A percentile compares a stretch with the other conserved stretches of the same genome.
phyloP scores from a whole-genome alignment of 371 early-diverging fungal species.

The Lichtheimia hyalospora region DNA sequence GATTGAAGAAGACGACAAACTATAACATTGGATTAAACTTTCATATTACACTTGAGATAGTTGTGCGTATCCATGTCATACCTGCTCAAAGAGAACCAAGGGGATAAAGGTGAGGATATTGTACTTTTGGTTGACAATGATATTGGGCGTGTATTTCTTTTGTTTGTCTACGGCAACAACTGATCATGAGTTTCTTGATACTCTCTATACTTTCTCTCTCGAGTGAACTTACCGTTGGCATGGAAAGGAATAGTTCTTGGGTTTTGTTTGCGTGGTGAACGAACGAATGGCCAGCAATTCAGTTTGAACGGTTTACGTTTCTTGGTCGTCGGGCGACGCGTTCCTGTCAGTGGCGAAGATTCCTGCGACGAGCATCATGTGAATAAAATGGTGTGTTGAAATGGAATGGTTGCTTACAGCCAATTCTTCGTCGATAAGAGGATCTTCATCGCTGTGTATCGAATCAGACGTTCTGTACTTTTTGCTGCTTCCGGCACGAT shows the following conservation, averaged over 20 bases:
- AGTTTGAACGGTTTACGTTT: conserved; percentile 6
- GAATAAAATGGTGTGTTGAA: background rate
- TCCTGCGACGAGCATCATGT: conserved; percentile 3
- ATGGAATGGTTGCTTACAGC: conserved; percentile 19
- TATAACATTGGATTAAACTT: conserved; percentile 16
- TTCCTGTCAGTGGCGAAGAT: conserved; percentile 10
- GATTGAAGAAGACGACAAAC: conserved; percentile 97
- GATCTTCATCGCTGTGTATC: conserved; percentile 48
- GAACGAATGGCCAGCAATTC: conserved; percentile 15
- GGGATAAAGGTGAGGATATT: conserved; percentile 89
- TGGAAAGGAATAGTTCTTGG: conserved; percentile 34
- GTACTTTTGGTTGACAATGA: conserved; percentile 97
- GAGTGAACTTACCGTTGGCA: conserved; percentile 24
- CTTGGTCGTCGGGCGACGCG: background rate
- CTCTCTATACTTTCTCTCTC: background rate
- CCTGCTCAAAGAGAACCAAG: conserved; percentile 92
- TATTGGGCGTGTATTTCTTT: conserved; percentile 78
- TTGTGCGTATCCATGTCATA: conserved; percentile 18
- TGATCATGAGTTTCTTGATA: background rate
- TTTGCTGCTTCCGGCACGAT: conserved; percentile 21
- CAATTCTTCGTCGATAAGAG: conserved; percentile 45
- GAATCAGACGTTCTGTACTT: conserved; percentile 42
- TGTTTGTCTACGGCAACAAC: conserved; percentile 40
- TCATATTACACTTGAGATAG: background rate
- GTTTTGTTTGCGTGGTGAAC: conserved; percentile 21